Evolutionary conservation across 768 basidiomycete species (phyloP).

Genomic region (Pseudohyphozyma bogoriensis): DNA sequence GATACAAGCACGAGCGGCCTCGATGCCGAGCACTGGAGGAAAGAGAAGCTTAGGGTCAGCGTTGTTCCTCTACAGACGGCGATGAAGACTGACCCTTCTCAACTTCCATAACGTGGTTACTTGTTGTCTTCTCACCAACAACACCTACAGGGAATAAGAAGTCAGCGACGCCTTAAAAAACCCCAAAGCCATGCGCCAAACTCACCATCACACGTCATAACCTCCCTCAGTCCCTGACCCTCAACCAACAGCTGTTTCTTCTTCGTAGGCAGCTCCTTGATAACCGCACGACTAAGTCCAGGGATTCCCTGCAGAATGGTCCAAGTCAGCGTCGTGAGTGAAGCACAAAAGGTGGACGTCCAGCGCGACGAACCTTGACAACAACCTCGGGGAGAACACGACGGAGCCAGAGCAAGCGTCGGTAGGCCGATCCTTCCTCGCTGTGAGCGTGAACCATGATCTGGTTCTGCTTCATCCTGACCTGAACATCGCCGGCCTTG

Average conservation of each 20-base stretch:
- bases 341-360: no score
- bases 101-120: constrained; percentile 95
- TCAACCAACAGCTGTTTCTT: constrained; percentile 90
- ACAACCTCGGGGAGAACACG: constrained; percentile 73
- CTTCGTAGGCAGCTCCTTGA: constrained; percentile 86
- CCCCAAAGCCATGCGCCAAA: background rate
- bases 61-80: no score
- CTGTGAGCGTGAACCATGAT: constrained; percentile 41
- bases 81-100: no score
- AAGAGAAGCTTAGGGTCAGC: no score
- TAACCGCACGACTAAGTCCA: constrained; percentile 81
- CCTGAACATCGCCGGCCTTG: constrained; percentile 53
- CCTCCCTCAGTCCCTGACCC: constrained; percentile 90
- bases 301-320: constrained; percentile 57
- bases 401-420: constrained; percentile 66
- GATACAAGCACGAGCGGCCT: constrained; percentile 86
- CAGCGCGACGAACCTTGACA: constrained; percentile 56
- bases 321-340: background rate
- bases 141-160: constrained; percentile 63
- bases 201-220: constrained; percentile 91
- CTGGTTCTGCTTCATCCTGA: constrained; percentile 37
- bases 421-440: constrained; percentile 37
- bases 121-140: constrained; percentile 79
- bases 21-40: constrained; percentile 86
- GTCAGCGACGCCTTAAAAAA: no score